Conservation (phyloP, 805 yeast genomes). For the Hyphopichia homilentoma region DNA sequence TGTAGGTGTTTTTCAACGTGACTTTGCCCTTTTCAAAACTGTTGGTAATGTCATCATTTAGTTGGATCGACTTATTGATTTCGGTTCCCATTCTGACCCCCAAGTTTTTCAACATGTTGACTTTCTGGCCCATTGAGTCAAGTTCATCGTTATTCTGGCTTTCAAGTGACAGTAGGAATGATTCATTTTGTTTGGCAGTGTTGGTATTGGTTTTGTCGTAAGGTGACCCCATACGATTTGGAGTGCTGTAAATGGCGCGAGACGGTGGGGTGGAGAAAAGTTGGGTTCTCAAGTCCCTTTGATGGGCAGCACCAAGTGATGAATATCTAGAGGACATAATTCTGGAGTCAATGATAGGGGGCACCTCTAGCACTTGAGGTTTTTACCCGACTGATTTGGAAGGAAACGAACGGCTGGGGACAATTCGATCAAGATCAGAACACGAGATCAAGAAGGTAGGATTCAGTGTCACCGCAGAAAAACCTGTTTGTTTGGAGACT, state of each 20-base stretch:
- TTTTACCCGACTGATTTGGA: no score
- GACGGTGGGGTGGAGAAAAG: constrained; percentile 27
- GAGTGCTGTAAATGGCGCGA: constrained; percentile 15
- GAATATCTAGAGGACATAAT: constrained; percentile 27
- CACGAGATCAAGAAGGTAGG: no score
- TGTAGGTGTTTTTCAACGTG: constrained; percentile 39
- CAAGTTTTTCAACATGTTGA: constrained; percentile 37
- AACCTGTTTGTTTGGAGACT: no score
- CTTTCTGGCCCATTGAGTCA: constrained; percentile 39
- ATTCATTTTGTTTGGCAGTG: constrained; percentile 39
- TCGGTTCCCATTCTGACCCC: constrained; percentile 43
- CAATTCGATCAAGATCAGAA: no score
- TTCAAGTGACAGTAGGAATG: constrained; percentile 40
- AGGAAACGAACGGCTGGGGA: no score
- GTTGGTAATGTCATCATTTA: constrained; percentile 40
- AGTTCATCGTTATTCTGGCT: constrained; percentile 41
- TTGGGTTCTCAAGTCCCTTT: constrained; percentile 41
- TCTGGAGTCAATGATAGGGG: no score
- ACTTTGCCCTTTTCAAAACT: constrained; percentile 36
- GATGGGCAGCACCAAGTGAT: constrained; percentile 31
- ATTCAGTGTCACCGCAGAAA: no score
- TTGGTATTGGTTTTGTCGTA: constrained; percentile 25
- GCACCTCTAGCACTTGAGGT: no score
- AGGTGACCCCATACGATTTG: constrained; percentile 34
- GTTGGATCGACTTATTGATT: constrained; percentile 36